Base-by-base conservation (phyloP, 176 grass and related monocot species). In the Oryza meridionalis region DNA sequence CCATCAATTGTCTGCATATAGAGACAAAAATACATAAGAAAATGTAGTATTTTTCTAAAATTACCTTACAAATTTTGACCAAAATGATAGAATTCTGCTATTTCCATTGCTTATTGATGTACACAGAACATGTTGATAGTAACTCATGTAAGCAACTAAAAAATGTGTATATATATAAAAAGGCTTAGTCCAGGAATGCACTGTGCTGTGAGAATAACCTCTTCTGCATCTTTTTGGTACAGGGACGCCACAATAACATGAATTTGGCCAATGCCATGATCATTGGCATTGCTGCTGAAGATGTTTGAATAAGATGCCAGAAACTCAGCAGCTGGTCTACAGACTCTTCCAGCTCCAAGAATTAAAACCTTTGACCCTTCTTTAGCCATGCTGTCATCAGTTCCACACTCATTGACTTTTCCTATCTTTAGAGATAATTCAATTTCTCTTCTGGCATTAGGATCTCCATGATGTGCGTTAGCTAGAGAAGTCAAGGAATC, bases 341-440 rank as follows among this genome's bases (percentile, higher is more conserved):
- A 98, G 86, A 98, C 95, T 86, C 92, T 84, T 25, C 95, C 95
- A 80, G 95, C 92, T 81, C 95, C 95, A 71, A 98, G 91, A 86
- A 98, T 93, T 85, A 98, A 87, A 87, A 98, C 91, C 55, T 86
- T 86, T 65, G 86, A 80, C 55, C 82, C 71, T 77, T 77, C 82
- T 88, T 86, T 82, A 76, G 67, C 66, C 51, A 89, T 46, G 64
- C 47, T 82, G 46, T 78, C 68, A 65, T 77, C 64, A 85, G 22
- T 27, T 86, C 73, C 26, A 77, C 70, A 86, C 66, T 73, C 87
- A 13, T 80, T 95, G 75, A 93, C 80, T 90, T 88, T 93, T 82
- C 91, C 92, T 86, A 95, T 93, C 82, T 95, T 93, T 14, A 94
- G 47, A 91, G 88, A 92, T 77, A 97, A 78, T 75, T 91, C 88